Percentiles rank a stretch among this genome's conserved stretches.
Conservation (phyloP, 1,284 basidiomycete genomes). For the Austropuccinia psidii region DNA sequence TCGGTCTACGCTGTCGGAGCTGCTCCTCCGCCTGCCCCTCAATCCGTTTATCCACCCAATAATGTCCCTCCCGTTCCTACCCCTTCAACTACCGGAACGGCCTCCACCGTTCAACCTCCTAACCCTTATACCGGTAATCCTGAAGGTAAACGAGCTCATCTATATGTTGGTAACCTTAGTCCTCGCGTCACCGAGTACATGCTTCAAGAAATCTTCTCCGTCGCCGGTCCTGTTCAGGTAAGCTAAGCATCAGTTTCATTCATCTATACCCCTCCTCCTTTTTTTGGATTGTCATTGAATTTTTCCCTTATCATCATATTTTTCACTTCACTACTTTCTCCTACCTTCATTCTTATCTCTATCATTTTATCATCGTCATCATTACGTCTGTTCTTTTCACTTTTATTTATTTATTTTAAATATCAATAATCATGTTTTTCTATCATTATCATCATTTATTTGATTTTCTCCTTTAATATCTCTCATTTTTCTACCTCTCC, state of each 20-base stretch:
- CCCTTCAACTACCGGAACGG: background rate
- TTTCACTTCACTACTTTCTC: background rate
- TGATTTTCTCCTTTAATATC: constrained; percentile 41
- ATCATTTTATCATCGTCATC: background rate
- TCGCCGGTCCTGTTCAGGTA: constrained; percentile 39
- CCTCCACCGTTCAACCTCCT: constrained; percentile 21
- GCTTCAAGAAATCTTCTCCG: constrained; percentile 63
- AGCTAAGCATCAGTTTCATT: background rate
- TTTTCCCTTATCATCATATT: constrained; percentile 16
- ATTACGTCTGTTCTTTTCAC: background rate
- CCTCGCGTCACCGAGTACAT: constrained; percentile 62
- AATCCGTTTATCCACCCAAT: constrained; percentile 23
- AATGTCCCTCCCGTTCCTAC: constrained; percentile 25
- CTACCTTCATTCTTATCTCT: background rate
- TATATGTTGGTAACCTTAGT: constrained; percentile 94
- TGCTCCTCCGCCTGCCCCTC: constrained; percentile 16
- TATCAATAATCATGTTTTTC: constrained; percentile 61
- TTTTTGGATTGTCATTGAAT: constrained; percentile 32
- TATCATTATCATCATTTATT: constrained; percentile 38
- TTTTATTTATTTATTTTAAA: constrained; percentile 61
- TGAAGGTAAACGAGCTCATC: constrained; percentile 60
- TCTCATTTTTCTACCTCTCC: constrained; percentile 37
- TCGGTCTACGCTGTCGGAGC: constrained; percentile 29
- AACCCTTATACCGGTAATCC: constrained; percentile 32
- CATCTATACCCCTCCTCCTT: background rate